Evolutionary conservation across 140 eudicot genomes (phyloP), one percentile per base, ranked within the genome.

Genomic region (Anethum foeniculum): DNA sequence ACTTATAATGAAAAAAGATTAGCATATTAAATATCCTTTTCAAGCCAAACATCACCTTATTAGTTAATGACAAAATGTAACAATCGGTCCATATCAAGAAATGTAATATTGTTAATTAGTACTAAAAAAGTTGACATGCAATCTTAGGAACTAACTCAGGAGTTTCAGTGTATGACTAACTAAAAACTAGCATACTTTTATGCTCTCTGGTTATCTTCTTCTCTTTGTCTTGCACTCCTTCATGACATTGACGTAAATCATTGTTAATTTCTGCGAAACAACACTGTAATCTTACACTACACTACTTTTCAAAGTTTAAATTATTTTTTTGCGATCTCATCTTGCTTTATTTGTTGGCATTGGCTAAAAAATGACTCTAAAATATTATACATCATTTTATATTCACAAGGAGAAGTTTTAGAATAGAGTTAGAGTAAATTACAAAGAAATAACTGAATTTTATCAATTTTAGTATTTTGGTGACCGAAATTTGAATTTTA

Each of bases 81-180:
- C 71, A 0, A 62, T 62, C 71, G 11, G 18, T 62, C 71, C 0
- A 10, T 12, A 62, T 62, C 71, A 25, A 62, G 18, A 23, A 54
- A 54, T 54, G n/a, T 21, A 54, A 19, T 0, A 6, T 54, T 1
- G 13, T 2, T 62, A 27, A 39, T 39, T 39, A 39, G 43, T 39
- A 34, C 9, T 32, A 0, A 30, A 16, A 67, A 62, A n/a, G 34
- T 62, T 32, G 43, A 67, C 36, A 21, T 48, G 49, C 78, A 74
- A n/a, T 44, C 78, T 21, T 74, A 39, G 56, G 78, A 74, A 74
- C 12, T n/a, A 25, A n/a, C 78, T 11, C 58, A 27, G 58, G 78
- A 44, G 56, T 74, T 74, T 74, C 78, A 27, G 19, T 7, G 58
- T 5, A 74, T 30, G 77, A 74, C 78, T n/a, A 74, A 44, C 78